These are phyloP conservation scores for Amanita pallidorosea DNA, from an alignment of 768 basidiomycete genomes.

Conservation along the genomic window DNA sequence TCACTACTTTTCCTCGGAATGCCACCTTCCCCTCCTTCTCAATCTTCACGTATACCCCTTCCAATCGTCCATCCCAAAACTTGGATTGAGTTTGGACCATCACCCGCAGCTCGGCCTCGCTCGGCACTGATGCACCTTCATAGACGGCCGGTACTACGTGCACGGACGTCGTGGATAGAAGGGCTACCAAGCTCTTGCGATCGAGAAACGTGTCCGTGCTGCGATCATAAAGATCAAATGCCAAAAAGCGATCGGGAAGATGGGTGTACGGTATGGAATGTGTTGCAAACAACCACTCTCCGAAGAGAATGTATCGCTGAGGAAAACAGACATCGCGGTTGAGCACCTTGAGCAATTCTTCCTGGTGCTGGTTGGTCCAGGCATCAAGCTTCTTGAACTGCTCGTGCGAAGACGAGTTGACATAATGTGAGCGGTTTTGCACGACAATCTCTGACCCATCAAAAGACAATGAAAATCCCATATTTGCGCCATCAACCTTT, in stretches of 20 bases:
- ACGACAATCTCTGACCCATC: constrained; percentile 35
- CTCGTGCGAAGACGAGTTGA: constrained; percentile 42
- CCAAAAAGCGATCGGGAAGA: constrained; percentile 47
- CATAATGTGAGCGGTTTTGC: constrained; percentile 55
- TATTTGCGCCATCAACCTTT: constrained; percentile 59
- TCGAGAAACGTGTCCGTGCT: constrained; percentile 28
- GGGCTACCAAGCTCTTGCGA: constrained; percentile 19
- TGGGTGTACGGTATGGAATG: constrained; percentile 48
- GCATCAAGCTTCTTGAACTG: constrained; percentile 48
- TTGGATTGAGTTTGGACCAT: constrained; percentile 29
- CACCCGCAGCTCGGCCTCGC: constrained; percentile 23
- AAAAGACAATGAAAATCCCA: constrained; percentile 33
- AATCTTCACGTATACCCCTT: constrained; percentile 49
- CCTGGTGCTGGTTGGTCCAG: constrained; percentile 42
- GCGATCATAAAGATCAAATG: constrained; percentile 52
- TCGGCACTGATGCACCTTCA: constrained; percentile 28
- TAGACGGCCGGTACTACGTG: constrained; percentile 31
- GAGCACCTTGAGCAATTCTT: constrained; percentile 30
- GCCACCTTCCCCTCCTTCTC: constrained; percentile 30
- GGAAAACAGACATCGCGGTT: constrained; percentile 40
- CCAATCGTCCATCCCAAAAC: constrained; percentile 32
- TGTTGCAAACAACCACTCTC: constrained; percentile 54
- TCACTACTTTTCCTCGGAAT: constrained; percentile 43
- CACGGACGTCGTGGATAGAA: constrained; percentile 30
- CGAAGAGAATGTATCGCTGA: constrained; percentile 48